Evolutionary conservation across 2,329 filamentous ascomycete genomes (phyloP).

Genomic region (Diaporthe helianthi): DNA sequence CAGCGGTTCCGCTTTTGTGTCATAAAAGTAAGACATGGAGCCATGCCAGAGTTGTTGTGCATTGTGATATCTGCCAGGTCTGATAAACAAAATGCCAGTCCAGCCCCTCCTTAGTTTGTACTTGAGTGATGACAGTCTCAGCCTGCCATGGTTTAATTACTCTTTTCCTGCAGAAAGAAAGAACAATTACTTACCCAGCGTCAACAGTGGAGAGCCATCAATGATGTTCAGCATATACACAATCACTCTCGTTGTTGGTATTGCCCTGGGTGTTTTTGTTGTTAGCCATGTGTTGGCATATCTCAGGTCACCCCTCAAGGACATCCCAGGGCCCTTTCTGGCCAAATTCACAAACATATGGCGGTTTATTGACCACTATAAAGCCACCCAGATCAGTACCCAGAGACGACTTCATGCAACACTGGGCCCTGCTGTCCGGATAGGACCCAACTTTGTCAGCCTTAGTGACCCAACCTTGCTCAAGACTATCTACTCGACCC

Average conservation of each 20-base stretch:
- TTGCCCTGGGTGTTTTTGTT: slow-evolving; percentile 11
- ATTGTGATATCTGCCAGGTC: background rate
- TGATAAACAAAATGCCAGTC: background rate
- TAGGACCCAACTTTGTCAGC: slow-evolving; percentile 27
- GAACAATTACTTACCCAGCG: background rate
- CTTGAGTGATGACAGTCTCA: background rate
- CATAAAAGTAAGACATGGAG: background rate
- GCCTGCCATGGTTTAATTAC: no score
- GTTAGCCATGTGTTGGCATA: slow-evolving; percentile 1
- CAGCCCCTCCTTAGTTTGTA: no score
- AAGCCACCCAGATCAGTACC: slow-evolving; percentile 20
- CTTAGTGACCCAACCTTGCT: slow-evolving; percentile 26
- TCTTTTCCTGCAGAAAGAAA: no score
- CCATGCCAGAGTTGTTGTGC: background rate
- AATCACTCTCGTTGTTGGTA: background rate
- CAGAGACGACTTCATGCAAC: background rate
- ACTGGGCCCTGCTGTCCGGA: slow-evolving; percentile 21
- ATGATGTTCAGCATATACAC: background rate
- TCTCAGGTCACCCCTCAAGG: slow-evolving; percentile 6
- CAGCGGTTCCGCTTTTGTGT: no score
- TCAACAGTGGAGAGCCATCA: background rate
- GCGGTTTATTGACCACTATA: slow-evolving; percentile 25
- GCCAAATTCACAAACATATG: slow-evolving; percentile 25
- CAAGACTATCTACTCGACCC: slow-evolving; percentile 29
- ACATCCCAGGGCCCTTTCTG: slow-evolving; percentile 21